phyloP scores from a whole-genome alignment of 495 filamentous ascomycete species.

The Bathelium albidoporum region DNA sequence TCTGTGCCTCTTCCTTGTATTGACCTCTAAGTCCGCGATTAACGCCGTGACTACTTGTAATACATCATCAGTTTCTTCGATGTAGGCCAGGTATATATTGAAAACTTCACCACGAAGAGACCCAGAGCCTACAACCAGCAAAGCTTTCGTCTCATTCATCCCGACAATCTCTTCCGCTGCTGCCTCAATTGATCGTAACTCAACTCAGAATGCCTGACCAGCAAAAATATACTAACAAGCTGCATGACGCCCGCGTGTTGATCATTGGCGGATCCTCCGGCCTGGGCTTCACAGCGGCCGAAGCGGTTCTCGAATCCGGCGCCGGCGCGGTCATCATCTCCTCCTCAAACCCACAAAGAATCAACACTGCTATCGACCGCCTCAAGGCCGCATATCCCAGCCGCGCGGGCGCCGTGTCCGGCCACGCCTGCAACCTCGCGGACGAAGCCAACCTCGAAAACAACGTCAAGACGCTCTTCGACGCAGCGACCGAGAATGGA shows the following conservation, averaged over 20 bases:
- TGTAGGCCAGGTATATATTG: background rate
- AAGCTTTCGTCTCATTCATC: no score
- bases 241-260: background rate
- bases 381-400: slow-evolving; percentile 25
- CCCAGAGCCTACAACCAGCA: no score
- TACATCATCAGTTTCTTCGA: background rate
- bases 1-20: no score
- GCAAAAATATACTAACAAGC: slow-evolving; percentile 7
- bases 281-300: slow-evolving; percentile 30
- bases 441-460: slow-evolving; percentile 24
- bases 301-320: slow-evolving; percentile 27
- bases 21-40: background rate
- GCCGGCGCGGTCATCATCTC: slow-evolving; percentile 23
- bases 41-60: background rate
- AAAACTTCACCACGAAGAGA: background rate
- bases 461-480: slow-evolving; percentile 23
- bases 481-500: slow-evolving; percentile 15
- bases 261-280: slow-evolving; percentile 9
- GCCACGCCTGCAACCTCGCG: slow-evolving; percentile 23
- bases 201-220: slow-evolving; percentile 8
- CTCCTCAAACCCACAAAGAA: slow-evolving; percentile 24
- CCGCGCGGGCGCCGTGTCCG: slow-evolving; percentile 14
- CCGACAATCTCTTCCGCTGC: no score
- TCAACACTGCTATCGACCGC: slow-evolving; percentile 15
- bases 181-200: no score